Conservation (phyloP, 805 yeast species). For the Candida xiaguanensis region DNA sequence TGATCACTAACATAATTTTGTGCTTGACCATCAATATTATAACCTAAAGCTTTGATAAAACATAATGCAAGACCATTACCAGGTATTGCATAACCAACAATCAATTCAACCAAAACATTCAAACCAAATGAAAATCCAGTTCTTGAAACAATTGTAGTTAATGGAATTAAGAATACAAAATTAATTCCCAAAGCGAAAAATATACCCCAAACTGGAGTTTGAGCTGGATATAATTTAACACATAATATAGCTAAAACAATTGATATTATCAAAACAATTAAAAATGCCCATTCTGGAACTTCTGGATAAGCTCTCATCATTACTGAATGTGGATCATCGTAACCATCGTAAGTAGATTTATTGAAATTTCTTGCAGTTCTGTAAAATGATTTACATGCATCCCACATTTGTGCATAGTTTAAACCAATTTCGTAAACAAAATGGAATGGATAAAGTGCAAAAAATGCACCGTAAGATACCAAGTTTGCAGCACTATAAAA, state of each 20-base stretch:
- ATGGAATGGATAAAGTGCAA: conserved; percentile 25
- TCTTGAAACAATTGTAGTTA: conserved; percentile 44
- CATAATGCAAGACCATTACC: conserved; percentile 22
- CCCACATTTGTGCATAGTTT: conserved; percentile 13
- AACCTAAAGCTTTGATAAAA: conserved; percentile 21
- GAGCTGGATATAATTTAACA: conserved; percentile 29
- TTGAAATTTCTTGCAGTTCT: conserved; percentile 11
- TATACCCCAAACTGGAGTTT: conserved; percentile 60
- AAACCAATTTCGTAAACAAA: conserved; percentile 12
- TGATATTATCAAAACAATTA: conserved; percentile 22
- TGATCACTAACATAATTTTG: conserved; percentile 27
- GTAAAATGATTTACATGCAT: conserved; percentile 10
- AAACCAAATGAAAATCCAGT: conserved; percentile 48
- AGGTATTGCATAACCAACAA: conserved; percentile 29
- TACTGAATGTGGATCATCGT: conserved; percentile 24
- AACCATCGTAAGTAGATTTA: conserved; percentile 13
- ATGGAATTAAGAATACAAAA: conserved; percentile 48
- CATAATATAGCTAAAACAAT: conserved; percentile 28
- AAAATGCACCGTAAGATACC: conserved; percentile 24
- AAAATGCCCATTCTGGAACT: conserved; percentile 34
- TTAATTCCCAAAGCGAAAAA: conserved; percentile 51
- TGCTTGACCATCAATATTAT: conserved; percentile 29
- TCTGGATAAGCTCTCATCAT: conserved; percentile 32
- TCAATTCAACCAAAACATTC: conserved; percentile 53
- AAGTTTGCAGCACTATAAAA: conserved; percentile 27